Evolutionary conservation across 768 basidiomycete species (phyloP), one percentile per base, ranked within the genome.

Genomic region (Boletus tylopilopsis): DNA sequence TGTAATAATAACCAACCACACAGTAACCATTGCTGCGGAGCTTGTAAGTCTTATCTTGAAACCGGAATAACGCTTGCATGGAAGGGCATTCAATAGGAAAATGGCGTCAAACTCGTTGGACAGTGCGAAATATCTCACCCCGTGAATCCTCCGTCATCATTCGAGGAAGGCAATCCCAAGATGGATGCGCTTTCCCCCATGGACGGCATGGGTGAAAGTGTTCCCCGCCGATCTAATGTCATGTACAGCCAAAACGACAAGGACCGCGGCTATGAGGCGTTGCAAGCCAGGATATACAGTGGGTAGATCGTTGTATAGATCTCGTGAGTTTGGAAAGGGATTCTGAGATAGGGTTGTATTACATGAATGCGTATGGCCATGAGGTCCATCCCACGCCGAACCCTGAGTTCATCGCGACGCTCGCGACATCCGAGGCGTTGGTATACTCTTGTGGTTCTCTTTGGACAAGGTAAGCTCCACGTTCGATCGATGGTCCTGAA

Each of bases 121-220:
- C 94, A 96, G 69, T 95, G 92, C 64, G 87, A 92, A 60, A 94
- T 95, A 56, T 94, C 92, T 3, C 93, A 95, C 66, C 93, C 93
- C 5, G 78, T 87, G 33, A 51, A 67, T 23, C 65, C 62, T 23
- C 45, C 54, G 22, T 37, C 66, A 42, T 56, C 64, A 27, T 60
- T 71, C 36, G 55, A 67, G 45, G 62, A 62, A 29, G 64, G 69
- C 22, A 7, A n/a, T 42, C 39, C 46, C 27, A 30, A 63, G n/a
- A 64, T 71, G 18, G 74, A 75, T 32, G 64, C 70, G 23, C 57
- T 66, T 47, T 79, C 78, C 22, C 77, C 78, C 34, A 61, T 74
- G 6, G 82, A 85, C 54, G 82, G 76, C 29, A 72, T 83, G 63
- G 79, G 75, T 34, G 76, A 74, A 59, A 66, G 66, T 19, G 67